Conservation (phyloP, 2,329 filamentous ascomycete species). For the Xylaria multiplex region DNA sequence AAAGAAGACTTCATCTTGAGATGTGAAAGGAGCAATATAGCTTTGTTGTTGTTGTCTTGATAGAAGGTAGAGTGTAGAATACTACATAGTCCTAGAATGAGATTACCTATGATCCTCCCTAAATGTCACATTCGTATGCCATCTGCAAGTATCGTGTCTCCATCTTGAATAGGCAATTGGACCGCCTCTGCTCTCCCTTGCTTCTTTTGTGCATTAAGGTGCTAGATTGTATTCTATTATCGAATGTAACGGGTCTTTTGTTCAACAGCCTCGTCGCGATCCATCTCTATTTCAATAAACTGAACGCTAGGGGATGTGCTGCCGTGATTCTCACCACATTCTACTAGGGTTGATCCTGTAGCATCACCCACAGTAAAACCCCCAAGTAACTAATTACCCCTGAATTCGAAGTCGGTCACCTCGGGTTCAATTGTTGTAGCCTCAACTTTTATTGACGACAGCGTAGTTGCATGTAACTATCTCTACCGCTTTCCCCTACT, state of each 20-base stretch:
- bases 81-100: conserved; percentile 32
- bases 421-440: background rate
- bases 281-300: background rate
- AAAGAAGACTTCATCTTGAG: conserved; percentile 22
- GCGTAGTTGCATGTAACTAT: conserved; percentile 1
- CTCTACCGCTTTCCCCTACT: conserved; percentile 1
- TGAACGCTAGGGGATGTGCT: background rate
- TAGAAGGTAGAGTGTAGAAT: conserved; percentile 21
- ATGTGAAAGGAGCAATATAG: background rate
- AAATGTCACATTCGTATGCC: background rate
- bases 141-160: background rate
- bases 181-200: background rate
- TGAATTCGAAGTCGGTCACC: background rate
- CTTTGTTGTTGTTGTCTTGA: conserved; percentile 2
- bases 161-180: background rate
- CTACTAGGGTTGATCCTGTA: background rate
- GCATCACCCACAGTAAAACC: background rate
- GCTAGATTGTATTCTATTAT: background rate
- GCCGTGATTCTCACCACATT: background rate
- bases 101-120: conserved; percentile 19
- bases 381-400: background rate
- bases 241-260: background rate
- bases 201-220: too few relatives aligned
- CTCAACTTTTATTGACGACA: background rate
- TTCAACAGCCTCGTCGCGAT: background rate